phyloP scores from a whole-genome alignment of 2,329 filamentous ascomycete species.

The Magnaporthiopsis poae region DNA sequence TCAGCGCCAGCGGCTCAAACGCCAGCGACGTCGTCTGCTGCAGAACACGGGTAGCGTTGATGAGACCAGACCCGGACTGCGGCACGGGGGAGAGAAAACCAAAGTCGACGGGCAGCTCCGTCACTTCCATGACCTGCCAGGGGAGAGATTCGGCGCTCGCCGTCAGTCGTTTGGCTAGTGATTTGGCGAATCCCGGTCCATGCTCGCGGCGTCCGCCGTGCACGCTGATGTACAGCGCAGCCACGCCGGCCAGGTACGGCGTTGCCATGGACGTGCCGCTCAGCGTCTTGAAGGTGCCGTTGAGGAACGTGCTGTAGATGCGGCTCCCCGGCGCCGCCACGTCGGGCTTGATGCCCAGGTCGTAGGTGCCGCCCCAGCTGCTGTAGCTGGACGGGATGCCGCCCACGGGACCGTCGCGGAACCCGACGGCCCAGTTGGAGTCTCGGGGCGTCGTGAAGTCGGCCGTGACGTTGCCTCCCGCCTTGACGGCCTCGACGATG shows the following conservation, averaged over 20 bases:
- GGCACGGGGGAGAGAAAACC: constrained; percentile 12
- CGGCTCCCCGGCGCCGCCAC: constrained; percentile 31
- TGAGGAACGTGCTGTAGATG: constrained; percentile 35
- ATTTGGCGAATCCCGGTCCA: constrained; percentile 20
- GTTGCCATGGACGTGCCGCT: constrained; percentile 40
- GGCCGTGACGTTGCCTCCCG: constrained; percentile 23
- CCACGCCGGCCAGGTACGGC: constrained; percentile 34
- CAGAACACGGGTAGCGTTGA: constrained; percentile 30
- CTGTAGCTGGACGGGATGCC: constrained; percentile 28
- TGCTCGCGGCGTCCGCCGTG: constrained; percentile 22
- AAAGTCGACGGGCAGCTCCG: constrained; percentile 15
- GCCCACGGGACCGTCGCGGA: constrained; percentile 17
- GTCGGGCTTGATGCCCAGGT: constrained; percentile 32
- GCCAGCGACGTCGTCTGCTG: constrained; percentile 26
- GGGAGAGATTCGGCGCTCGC: constrained; percentile 21
- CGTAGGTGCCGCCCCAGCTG: constrained; percentile 33
- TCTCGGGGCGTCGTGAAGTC: constrained; percentile 27
- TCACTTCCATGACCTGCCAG: constrained; percentile 16
- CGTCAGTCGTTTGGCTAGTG: constrained; percentile 21
- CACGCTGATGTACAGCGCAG: constrained; percentile 25
- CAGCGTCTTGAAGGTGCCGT: constrained; percentile 25
- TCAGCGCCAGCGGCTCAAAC: constrained; percentile 29
- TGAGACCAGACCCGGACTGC: constrained; percentile 12
- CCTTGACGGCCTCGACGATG: constrained; percentile 21
- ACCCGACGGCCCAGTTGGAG: constrained; percentile 23